Evolutionary conservation across 441 rosid genomes (phyloP).

Genomic region (Manihot esculenta): DNA sequence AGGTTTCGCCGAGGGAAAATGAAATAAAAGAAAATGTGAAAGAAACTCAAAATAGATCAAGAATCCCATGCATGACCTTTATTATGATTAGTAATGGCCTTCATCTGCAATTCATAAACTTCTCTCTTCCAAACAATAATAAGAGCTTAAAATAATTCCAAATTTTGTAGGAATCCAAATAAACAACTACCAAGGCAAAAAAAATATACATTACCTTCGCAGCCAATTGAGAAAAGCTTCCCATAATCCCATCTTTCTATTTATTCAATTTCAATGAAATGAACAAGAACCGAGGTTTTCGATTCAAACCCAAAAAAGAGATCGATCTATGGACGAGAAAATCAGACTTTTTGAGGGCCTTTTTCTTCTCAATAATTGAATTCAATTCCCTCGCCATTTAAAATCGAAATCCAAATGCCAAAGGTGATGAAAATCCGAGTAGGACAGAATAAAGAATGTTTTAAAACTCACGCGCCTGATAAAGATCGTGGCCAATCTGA

Average conservation of each 20-base stretch:
- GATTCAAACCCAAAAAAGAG: background rate
- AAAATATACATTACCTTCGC: slow-evolving; percentile 51
- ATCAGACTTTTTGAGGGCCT: background rate
- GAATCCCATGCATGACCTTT: background rate
- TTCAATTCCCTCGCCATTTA: slow-evolving; percentile 38
- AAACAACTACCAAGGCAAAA: background rate
- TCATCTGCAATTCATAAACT: background rate
- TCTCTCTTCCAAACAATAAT: background rate
- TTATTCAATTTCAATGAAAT: background rate
- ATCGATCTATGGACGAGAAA: slow-evolving; percentile 6
- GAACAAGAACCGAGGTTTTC: slow-evolving; percentile 9
- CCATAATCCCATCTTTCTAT: slow-evolving; percentile 63
- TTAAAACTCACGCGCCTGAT: background rate
- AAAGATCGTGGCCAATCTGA: background rate
- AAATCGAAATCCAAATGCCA: slow-evolving; percentile 5
- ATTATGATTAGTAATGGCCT: background rate
- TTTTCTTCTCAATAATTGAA: slow-evolving; percentile 18
- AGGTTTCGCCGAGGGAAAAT: background rate
- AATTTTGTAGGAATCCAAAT: slow-evolving; percentile 12
- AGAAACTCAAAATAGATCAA: background rate
- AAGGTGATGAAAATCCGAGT: background rate
- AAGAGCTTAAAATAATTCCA: no score
- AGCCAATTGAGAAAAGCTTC: slow-evolving; percentile 92
- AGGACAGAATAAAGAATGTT: slow-evolving; percentile 16
- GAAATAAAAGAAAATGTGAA: background rate